These are phyloP conservation scores for Xanthoconium separans DNA, from an alignment of 1,284 basidiomycete species.

Conservation along the genomic window DNA sequence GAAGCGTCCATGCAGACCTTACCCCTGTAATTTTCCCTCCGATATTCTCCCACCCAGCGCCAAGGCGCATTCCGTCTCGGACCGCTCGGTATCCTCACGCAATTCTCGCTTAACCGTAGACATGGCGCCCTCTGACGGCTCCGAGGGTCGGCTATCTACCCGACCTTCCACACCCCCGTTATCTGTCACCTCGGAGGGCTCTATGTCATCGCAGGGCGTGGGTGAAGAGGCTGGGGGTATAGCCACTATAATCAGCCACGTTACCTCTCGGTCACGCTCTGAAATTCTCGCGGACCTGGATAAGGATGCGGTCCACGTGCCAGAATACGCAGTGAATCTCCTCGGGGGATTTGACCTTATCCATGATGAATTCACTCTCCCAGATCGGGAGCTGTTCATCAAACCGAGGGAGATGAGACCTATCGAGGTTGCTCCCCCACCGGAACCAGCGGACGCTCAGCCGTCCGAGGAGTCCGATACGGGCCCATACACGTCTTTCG, in stretches of 20 bases:
- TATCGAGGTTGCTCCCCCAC: conserved; percentile 30
- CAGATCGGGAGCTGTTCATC: conserved; percentile 29
- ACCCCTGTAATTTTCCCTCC: conserved; percentile 16
- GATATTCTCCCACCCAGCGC: conserved; percentile 13
- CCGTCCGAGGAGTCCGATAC: conserved; percentile 35
- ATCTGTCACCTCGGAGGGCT: conserved; percentile 26
- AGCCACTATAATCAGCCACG: conserved; percentile 32
- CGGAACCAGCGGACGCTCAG: conserved; percentile 12
- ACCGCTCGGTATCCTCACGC: conserved; percentile 19
- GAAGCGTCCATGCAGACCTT: conserved; percentile 30
- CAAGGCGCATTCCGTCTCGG: conserved; percentile 16
- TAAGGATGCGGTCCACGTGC: conserved; percentile 28
- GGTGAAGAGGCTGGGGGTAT: conserved; percentile 20
- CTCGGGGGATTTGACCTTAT: conserved; percentile 33
- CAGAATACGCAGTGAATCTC: conserved; percentile 33
- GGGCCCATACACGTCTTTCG: conserved; percentile 33
- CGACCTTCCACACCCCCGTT: conserved; percentile 31
- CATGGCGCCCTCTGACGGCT: conserved; percentile 14
- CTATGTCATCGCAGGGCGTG: conserved; percentile 24
- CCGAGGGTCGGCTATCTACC: conserved; percentile 24
- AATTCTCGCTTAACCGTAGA: conserved; percentile 26
- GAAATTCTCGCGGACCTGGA: conserved; percentile 34
- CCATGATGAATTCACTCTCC: conserved; percentile 31
- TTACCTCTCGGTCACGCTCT: conserved; percentile 27
- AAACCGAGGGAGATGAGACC: conserved; percentile 33